Evolutionary conservation across 208 protist species (phyloP).

Genomic region (Acanthamoeba lenticulata): DNA sequence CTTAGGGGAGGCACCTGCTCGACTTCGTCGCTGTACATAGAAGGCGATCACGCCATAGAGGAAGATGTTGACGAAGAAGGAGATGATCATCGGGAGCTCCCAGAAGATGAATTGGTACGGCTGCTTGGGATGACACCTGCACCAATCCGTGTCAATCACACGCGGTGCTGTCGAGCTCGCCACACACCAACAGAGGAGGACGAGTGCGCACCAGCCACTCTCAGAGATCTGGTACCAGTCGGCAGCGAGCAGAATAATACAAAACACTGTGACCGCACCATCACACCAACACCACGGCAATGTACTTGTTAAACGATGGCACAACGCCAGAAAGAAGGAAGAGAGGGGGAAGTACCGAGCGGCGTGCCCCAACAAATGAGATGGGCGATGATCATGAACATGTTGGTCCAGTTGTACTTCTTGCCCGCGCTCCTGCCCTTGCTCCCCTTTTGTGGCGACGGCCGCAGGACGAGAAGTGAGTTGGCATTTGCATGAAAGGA

Average conservation of each 20-base stretch:
- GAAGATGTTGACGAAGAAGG: constrained; percentile 18
- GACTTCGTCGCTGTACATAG: constrained; percentile 15
- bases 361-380: constrained; percentile 29
- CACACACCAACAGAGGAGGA: neutral
- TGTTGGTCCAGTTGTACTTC: neutral
- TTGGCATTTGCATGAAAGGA: no score
- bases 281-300: no score
- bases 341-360: neutral
- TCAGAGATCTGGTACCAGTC: constrained; percentile 12
- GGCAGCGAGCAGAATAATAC: constrained; percentile 16
- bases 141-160: neutral
- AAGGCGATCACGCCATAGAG: constrained; percentile 56
- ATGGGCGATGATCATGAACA: constrained; percentile 15
- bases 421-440: neutral
- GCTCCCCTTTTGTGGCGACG: constrained; percentile 12
- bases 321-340: neutral
- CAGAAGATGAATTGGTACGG: constrained; percentile 58
- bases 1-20: neutral
- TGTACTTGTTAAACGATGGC: no score
- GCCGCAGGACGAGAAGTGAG: no score
- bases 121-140: constrained; percentile 48
- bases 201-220: constrained; percentile 10
- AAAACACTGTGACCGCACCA: no score
- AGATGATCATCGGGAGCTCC: constrained; percentile 46
- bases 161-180: neutral